Base-by-base conservation (phyloP, 371 early-diverging fungal genomes). In the Mortierella sp. region DNA sequence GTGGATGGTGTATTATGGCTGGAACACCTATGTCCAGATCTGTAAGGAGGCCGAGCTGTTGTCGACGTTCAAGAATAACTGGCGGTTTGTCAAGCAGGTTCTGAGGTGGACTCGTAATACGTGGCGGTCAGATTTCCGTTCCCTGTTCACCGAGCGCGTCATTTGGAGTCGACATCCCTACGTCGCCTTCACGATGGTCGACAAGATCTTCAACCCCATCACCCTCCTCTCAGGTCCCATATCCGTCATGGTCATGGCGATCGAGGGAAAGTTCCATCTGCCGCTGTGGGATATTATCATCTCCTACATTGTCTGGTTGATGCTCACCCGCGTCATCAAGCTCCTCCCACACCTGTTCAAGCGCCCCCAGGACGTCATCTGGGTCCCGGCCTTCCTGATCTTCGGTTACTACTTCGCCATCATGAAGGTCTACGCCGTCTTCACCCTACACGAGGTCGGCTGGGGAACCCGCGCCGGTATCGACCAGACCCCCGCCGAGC, bases 51-150 rank as follows among this genome's bases (percentile, higher is more conserved):
- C 94, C 70, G 93, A 95, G 70, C 83, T 95, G 16, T 84, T 87
- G 32, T 95, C 95, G 4, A 95, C 95, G 0, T 95, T 95, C 89
- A 95, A 95, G 88, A 92, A 94, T 88, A 93, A 94, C 74, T 95
- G 95, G 94, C 88, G 93, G n/a, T 95, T 95, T 79, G 79, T 95
- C 29, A 93, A 93, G 74, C 95, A 95, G 75, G 91, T 95, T 1
- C 82, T 94, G 27, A 87, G 95, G 32, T 95, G 95, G 95, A 95
- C 95, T 2, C 91, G 95, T 65, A 95, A 95, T 76, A 95, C 95
- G 29, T 95, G 95, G 95, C 90, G 95, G 14, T 93, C 93, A 16
- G 95, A 95, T 81, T 91, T 93, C 72, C 88, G 93, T 24, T 92
- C 93, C 11, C 75, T 95, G 70, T 94, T 93, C 75, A 89, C 84